Evolutionary conservation across 331 rosid genomes (phyloP), one percentile per base, ranked within the genome.

Genomic region (Stylosanthes scabra): DNA sequence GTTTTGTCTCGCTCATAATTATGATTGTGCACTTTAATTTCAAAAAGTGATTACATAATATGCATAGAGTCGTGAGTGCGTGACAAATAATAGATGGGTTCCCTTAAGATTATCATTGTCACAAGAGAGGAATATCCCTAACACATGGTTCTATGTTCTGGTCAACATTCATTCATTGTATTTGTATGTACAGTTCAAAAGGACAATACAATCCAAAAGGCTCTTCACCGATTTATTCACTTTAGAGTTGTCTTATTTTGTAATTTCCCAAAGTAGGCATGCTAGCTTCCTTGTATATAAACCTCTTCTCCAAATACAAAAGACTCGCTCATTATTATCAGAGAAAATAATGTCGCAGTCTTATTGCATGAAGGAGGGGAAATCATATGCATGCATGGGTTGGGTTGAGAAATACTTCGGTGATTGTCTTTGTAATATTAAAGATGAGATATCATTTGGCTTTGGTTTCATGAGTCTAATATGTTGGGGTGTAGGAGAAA

Each of bases 401-500:
- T 94, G 99, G 99, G 88, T 88, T 5, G 81, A 87, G 63, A 84
- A 16, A 12, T 88, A 91, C 50, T 94, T 94, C 81, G 59, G 81
- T 42, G 99, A 94, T 50, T 94, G 99, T 67, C 90, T 94, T 1
- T 94, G 99, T 76, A 90, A 91, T 60, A 3, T 74, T 0, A 86
- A 62, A 9, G 97, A 94, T 57, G 93, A 91, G 0, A 74, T 88
- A 11, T 94, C 99, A 0, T 94, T 94, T 56, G 84, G 51, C 1
- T 87, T 90, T 0, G 99, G 99, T 0, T 61, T 94, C 31, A 39
- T 80, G 2, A 90, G 99, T 50, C 74, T 94, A 7, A 62, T 86
- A 0, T 89, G 92, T 68, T 94, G 99, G 99, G 97, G 92, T 0
- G 85, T 88, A 0, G 99, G 97, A 0, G 99, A 94, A 77, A 86